Conservation (phyloP, 352 stramenopile species). For the Phytophthora chlamydospora region DNA sequence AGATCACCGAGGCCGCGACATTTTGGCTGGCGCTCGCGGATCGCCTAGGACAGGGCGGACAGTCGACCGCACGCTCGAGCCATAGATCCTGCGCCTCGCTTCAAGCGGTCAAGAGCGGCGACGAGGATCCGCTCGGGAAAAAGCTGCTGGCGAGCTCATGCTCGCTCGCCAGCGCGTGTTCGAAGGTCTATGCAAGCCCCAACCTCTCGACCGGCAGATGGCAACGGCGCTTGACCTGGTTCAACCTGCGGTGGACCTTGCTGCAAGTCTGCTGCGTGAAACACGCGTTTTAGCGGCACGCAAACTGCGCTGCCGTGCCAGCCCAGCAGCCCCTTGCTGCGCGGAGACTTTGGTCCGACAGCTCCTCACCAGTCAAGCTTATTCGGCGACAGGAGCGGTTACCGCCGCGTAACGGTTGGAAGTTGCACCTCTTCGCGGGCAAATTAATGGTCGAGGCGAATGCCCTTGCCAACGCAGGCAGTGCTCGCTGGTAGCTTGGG, state of each 20-base stretch:
- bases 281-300: conserved; percentile 3
- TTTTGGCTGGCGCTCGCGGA: conserved; percentile 12
- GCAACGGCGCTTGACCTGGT: conserved; percentile 12
- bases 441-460: background rate
- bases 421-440: background rate
- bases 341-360: background rate
- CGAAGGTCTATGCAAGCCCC: conserved; percentile 25
- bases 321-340: background rate
- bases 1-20: conserved; percentile 18
- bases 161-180: conserved; percentile 1
- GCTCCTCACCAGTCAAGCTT: conserved; percentile 10
- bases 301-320: background rate
- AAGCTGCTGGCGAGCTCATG: conserved; percentile 24
- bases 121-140: conserved; percentile 13
- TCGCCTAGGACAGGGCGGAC: conserved; percentile 10
- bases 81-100: conserved; percentile 13
- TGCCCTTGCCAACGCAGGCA: background rate
- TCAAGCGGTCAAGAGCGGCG: conserved; percentile 1
- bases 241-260: conserved; percentile 26
- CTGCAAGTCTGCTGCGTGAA: conserved; percentile 4
- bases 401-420: conserved; percentile 6
- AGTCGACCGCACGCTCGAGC: conserved; percentile 8
- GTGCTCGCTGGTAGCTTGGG: no score
- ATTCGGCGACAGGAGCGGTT: conserved; percentile 14
- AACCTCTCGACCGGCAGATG: conserved; percentile 26